Evolutionary conservation across 129 eudicot genomes (phyloP).

Genomic region (Artemisia tridentata): DNA sequence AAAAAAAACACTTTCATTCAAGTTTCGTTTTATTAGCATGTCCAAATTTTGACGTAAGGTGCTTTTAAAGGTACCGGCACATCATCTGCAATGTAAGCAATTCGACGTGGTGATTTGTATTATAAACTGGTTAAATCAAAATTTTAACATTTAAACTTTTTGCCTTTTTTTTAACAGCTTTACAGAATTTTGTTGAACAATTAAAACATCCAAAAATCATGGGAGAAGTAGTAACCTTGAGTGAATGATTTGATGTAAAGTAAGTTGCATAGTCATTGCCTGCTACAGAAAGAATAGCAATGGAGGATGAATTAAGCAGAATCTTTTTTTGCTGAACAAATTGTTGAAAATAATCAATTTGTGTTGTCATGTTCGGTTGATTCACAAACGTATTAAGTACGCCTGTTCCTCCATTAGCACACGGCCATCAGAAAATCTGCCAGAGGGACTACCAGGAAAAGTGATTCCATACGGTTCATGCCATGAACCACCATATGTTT

Average conservation of each 20-base stretch:
- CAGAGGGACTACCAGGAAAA: constrained; percentile 68
- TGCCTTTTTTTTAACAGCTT: not conserved
- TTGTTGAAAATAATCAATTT: constrained; percentile 55
- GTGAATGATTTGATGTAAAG: constrained; percentile 44
- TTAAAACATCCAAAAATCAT: not conserved
- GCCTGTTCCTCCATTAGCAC: constrained; percentile 85
- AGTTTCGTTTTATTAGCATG: too few species aligned
- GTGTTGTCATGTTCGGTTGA: constrained; percentile 76
- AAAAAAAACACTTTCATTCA: too few species aligned
- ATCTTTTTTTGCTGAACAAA: constrained; percentile 35
- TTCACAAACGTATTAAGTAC: constrained; percentile 58
- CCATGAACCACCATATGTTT: constrained; percentile 47
- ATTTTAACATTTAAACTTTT: too few species aligned
- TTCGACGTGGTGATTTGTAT: too few species aligned
- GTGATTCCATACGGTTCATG: constrained; percentile 61
- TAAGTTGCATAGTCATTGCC: constrained; percentile 77
- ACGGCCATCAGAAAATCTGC: constrained; percentile 79
- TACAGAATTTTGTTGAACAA: not conserved
- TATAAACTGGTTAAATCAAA: too few species aligned
- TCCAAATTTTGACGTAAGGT: too few species aligned
- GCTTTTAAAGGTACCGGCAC: too few species aligned
- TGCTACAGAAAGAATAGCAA: constrained; percentile 57
- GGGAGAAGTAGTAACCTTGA: constrained; percentile 35
- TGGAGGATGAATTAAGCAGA: constrained; percentile 39
- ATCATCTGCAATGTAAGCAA: too few species aligned